Conservation (phyloP, 495 filamentous ascomycete genomes). For the Hamigera avellanea region DNA sequence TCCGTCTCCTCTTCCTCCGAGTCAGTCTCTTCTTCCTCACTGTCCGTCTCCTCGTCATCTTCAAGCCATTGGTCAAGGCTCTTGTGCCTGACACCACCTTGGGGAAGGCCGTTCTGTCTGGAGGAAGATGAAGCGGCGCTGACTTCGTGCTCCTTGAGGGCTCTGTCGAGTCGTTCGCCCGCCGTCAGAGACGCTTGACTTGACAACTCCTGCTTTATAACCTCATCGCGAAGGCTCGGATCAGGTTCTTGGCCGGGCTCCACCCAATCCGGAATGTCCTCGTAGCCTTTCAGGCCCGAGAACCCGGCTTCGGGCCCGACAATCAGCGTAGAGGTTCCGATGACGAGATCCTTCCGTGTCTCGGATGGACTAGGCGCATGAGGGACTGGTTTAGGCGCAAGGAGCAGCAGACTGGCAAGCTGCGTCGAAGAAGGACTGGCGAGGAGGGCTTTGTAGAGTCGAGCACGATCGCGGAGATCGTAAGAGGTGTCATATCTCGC, state of each 20-base stretch:
- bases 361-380: slow-evolving; percentile 77
- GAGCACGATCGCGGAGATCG: slow-evolving; percentile 80
- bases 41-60: slow-evolving; percentile 31
- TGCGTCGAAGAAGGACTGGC: slow-evolving; percentile 62
- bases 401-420: slow-evolving; percentile 76
- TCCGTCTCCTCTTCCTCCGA: slow-evolving; percentile 32
- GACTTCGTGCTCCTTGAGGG: slow-evolving; percentile 29
- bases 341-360: slow-evolving; percentile 55
- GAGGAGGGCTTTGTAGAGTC: slow-evolving; percentile 77
- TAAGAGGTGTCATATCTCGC: slow-evolving; percentile 90
- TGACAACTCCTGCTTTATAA: slow-evolving; percentile 16
- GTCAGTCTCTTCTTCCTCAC: slow-evolving; percentile 34
- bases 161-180: slow-evolving; percentile 51
- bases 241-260: slow-evolving; percentile 69
- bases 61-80: slow-evolving; percentile 82
- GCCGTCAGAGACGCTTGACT: slow-evolving; percentile 38
- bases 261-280: slow-evolving; percentile 75
- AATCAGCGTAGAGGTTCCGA: slow-evolving; percentile 78
- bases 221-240: slow-evolving; percentile 49
- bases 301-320: slow-evolving; percentile 62
- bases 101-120: slow-evolving; percentile 7
- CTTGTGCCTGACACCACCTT: slow-evolving; percentile 40
- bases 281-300: slow-evolving; percentile 64
- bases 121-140: slow-evolving; percentile 9
- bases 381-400: slow-evolving; percentile 90